Conservation (phyloP, 331 rosid species). For the Rhamnella rubrinervis region DNA sequence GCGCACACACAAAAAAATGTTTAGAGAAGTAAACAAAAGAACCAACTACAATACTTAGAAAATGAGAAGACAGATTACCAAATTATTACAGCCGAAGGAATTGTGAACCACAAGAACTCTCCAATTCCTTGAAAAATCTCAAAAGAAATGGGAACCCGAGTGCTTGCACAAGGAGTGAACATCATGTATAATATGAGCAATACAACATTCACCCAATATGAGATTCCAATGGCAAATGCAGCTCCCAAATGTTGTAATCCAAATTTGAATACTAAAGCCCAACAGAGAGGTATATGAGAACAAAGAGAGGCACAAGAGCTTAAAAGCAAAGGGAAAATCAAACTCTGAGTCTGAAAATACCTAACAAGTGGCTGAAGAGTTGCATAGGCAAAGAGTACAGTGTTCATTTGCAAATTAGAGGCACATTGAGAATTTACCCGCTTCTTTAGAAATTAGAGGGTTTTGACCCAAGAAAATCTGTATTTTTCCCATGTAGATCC, state of each 20-base stretch:
- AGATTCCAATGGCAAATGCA: constrained; percentile 55
- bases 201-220: constrained; percentile 51
- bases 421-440: constrained; percentile 54
- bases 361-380: constrained; percentile 52
- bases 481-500: constrained; percentile 50
- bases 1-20: neutral
- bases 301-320: constrained; percentile 39
- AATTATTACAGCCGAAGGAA: constrained; percentile 60
- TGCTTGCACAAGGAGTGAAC: constrained; percentile 42
- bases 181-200: constrained; percentile 41
- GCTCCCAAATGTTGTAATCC: constrained; percentile 45
- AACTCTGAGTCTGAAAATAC: constrained; percentile 59
- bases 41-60: neutral
- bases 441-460: constrained; percentile 55
- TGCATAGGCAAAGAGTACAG: constrained; percentile 61
- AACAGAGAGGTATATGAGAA: constrained; percentile 53
- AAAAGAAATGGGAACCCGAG: constrained; percentile 40
- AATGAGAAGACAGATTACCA: constrained; percentile 15
- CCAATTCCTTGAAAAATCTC: constrained; percentile 43
- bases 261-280: constrained; percentile 64
- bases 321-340: constrained; percentile 52
- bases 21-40: neutral
- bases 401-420: constrained; percentile 55
- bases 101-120: constrained; percentile 52
- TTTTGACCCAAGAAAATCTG: constrained; percentile 55